Percentiles rank a stretch among this genome's conserved stretches.
Evolutionary conservation across 78 protist species (phyloP).

Genomic region (Neovahlkampfia damariscottae): DNA sequence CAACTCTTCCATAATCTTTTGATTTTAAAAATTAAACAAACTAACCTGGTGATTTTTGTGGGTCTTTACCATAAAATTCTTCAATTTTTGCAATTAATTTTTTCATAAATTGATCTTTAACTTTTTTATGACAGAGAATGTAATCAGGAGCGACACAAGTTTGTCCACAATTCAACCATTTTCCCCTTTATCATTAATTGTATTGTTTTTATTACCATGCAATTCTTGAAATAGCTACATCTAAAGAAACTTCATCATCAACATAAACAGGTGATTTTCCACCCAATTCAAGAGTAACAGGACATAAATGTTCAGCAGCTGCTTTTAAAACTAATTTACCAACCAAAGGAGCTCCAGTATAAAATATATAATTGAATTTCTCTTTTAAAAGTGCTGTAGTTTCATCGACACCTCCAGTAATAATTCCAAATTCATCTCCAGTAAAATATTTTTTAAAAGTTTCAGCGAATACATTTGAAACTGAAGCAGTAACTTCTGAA

Average conservation of each 20-base stretch:
- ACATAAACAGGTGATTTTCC: slow-evolving; percentile 80
- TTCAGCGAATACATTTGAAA: slow-evolving; percentile 23
- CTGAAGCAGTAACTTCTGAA: slow-evolving; percentile 28
- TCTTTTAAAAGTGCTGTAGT: slow-evolving; percentile 35
- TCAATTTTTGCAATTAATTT: not conserved
- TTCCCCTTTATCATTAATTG: too few relatives aligned
- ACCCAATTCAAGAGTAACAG: slow-evolving; percentile 84
- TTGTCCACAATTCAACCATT: slow-evolving; percentile 69
- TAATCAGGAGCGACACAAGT: slow-evolving; percentile 78
- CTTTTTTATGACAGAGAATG: slow-evolving; percentile 4
- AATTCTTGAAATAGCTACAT: slow-evolving; percentile 37
- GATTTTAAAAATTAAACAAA: not conserved
- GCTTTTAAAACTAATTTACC: slow-evolving; percentile 47
- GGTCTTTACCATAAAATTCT: slow-evolving; percentile 14
- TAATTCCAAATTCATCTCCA: not conserved
- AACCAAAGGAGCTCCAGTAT: slow-evolving; percentile 65
- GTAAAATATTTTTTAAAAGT: slow-evolving; percentile 30
- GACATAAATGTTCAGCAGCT: slow-evolving; percentile 67
- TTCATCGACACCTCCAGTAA: slow-evolving; percentile 27
- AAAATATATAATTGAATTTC: slow-evolving; percentile 61
- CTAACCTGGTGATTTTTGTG: not conserved
- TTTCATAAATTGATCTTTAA: slow-evolving; percentile 1
- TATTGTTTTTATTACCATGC: too few relatives aligned
- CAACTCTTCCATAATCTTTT: slow-evolving; percentile 21
- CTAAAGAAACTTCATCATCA: slow-evolving; percentile 34